Conservation (phyloP, 352 stramenopile species). For the Phytophthora boehmeriae region DNA sequence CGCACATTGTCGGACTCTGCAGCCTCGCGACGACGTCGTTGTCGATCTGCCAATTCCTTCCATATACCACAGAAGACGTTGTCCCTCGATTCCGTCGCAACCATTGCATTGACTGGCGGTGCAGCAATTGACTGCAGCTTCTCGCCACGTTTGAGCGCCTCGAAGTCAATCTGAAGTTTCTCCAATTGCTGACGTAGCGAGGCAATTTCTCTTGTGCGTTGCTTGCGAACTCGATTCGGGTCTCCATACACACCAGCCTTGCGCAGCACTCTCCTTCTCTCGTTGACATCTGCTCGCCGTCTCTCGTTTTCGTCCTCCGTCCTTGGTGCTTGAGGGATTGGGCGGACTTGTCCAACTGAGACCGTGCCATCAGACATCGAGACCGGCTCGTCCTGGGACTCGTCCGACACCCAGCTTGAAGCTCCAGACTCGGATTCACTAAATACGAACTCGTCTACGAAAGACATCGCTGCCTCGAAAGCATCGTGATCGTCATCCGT, state of each 20-base stretch:
- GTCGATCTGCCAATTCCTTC: slow-evolving; percentile 25
- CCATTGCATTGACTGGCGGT: too few relatives aligned
- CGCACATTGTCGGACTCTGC: slow-evolving; percentile 33
- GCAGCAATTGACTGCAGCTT: neutral
- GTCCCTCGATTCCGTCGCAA: neutral
- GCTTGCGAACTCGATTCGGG: slow-evolving; percentile 36
- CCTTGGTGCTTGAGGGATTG: neutral
- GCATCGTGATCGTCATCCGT: neutral
- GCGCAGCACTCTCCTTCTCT: slow-evolving; percentile 22
- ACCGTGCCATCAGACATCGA: slow-evolving; percentile 1
- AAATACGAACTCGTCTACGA: neutral
- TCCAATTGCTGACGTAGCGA: slow-evolving; percentile 39
- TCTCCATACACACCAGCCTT: slow-evolving; percentile 27
- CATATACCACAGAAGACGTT: slow-evolving; percentile 13
- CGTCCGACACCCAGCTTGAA: neutral
- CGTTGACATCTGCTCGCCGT: slow-evolving; percentile 9
- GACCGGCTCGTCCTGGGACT: neutral
- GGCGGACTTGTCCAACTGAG: too few relatives aligned
- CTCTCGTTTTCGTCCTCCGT: slow-evolving; percentile 14
- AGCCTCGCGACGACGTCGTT: slow-evolving; percentile 14
- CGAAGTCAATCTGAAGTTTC: slow-evolving; percentile 38
- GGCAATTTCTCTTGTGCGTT: slow-evolving; percentile 39
- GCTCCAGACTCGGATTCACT: neutral
- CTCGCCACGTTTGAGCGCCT: neutral
- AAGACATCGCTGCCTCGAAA: neutral